Base-by-base conservation (phyloP, 1,139 yeast genomes). In the Suhomyces coccinellae region DNA sequence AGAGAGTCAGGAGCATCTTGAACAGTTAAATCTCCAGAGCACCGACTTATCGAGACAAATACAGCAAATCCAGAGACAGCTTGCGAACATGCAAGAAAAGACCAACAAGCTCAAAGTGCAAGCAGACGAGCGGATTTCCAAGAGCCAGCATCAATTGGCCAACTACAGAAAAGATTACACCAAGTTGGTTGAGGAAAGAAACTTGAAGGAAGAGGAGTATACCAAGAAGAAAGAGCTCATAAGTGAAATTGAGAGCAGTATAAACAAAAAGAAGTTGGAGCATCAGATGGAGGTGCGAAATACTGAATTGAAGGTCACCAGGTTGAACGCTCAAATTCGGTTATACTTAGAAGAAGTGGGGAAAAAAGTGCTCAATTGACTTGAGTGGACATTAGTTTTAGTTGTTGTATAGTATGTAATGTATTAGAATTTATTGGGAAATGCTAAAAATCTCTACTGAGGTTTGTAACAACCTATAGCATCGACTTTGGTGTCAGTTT, bases 251-350 rank as follows among this genome's bases (percentile, higher is more conserved):
- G 82, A 80, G 56, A 66, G 67, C 39, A 73, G 71, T 49, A 79
- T 80, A 52, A 60, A 63, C 16, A 69, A 68, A 20, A 57, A 75
- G 56, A 66, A 70, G 48, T 63, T 63, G 33, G 75, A 73, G 16
- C 77, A 77, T 49, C 83, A 82, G 48, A 61, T 60, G 36, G 91
- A 85, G 52, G 73, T 75, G 47, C 71, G 77, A 47, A 78, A 73
- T 33, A 75, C 83, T 10, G 79, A 76, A 45, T 58, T 71, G 41
- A 86, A 83, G 52, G 71, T 82, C 33, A 77, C 77, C 30, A 71
- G 76, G 47, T 67, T 85, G 46, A 79, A 78, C 53, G 67, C 79
- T 3, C 85, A 79, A 52, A 67, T 84, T 31, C 68, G 66, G 46
- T 53, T 68, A 38, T 81, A 81, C 53, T 53, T 80, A 49, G 65